phyloP scores from a whole-genome alignment of 2,329 filamentous ascomycete genomes.

The Aspergillus pseudoterreus region DNA sequence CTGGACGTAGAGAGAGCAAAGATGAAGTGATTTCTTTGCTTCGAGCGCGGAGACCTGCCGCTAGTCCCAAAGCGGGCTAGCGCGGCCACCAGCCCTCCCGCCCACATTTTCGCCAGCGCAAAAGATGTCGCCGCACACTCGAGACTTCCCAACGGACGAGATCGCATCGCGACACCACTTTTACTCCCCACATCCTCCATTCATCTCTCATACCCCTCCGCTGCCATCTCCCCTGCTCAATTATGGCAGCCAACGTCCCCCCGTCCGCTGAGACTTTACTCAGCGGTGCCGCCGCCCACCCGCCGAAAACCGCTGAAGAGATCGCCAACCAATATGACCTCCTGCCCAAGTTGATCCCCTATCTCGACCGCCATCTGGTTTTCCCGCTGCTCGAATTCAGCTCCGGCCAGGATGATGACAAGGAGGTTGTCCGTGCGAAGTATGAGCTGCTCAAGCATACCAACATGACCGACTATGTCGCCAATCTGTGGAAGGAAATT shows the following conservation, averaged over 20 bases:
- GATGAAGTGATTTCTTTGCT: conserved; percentile 20
- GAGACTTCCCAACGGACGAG: conserved; percentile 1
- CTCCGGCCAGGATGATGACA: conserved; percentile 72
- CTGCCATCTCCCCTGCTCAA: conserved; percentile 23
- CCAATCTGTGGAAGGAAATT: conserved; percentile 84
- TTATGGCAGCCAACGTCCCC: conserved; percentile 51
- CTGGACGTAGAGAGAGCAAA: conserved; percentile 8
- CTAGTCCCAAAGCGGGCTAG: conserved; percentile 29
- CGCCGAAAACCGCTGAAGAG: conserved; percentile 43
- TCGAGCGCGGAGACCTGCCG: conserved; percentile 20
- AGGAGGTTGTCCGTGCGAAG: conserved; percentile 78
- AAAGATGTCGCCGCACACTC: conserved; percentile 24
- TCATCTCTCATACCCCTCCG: conserved; percentile 16
- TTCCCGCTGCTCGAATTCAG: conserved; percentile 95
- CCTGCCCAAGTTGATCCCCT: conserved; percentile 81
- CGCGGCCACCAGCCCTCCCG: conserved; percentile 26
- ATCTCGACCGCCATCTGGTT: conserved; percentile 93
- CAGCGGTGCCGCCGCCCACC: conserved; percentile 47
- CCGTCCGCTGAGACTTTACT: conserved; percentile 48
- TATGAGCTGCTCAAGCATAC: conserved; percentile 93
- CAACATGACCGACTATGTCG: conserved; percentile 98
- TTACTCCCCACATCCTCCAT: conserved; percentile 12
- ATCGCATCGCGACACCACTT: conserved; percentile 3
- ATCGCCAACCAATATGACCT: conserved; percentile 72
- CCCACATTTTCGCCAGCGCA: conserved; percentile 30